These are phyloP conservation scores for Podila verticillata DNA, from an alignment of 192 early-diverging fungal genomes.

Conservation along the genomic window DNA sequence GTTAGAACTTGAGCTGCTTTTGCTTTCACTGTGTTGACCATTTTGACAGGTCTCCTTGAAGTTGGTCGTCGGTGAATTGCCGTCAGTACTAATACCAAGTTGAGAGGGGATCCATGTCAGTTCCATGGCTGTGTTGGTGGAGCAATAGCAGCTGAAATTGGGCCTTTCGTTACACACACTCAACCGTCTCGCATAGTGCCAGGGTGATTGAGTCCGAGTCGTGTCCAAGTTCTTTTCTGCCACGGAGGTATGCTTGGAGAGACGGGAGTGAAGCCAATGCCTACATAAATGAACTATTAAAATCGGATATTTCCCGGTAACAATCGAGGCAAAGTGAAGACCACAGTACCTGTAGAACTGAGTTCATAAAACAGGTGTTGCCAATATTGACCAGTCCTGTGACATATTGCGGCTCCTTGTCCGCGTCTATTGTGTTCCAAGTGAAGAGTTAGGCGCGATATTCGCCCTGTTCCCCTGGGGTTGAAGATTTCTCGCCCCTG, in stretches of 20 bases:
- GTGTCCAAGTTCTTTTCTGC: constrained; percentile 29
- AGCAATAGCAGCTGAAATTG: not conserved
- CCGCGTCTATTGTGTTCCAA: not conserved
- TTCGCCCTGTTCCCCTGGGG: not conserved
- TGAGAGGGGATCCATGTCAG: constrained; percentile 18
- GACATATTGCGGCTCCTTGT: constrained; percentile 21
- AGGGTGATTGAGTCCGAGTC: constrained; percentile 27
- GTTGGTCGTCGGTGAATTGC: constrained; percentile 35
- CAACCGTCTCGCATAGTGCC: constrained; percentile 37
- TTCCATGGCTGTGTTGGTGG: not conserved
- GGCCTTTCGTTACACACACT: constrained; percentile 40
- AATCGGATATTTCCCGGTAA: not conserved
- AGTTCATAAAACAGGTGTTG: constrained; percentile 92
- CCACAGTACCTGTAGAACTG: constrained; percentile 71
- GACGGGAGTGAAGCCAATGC: constrained; percentile 40
- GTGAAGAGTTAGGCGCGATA: not conserved
- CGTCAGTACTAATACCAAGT: constrained; percentile 33
- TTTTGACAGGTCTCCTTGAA: constrained; percentile 50
- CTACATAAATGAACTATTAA: not conserved
- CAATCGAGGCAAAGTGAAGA: not conserved
- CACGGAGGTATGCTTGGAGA: constrained; percentile 17
- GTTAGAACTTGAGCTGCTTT: constrained; percentile 64
- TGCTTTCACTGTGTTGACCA: constrained; percentile 59
- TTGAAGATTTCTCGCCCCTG: not conserved
- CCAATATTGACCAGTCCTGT: constrained; percentile 82